These are phyloP conservation scores for Candida sp. DNA, from an alignment of 1,139 yeast genomes.

Conservation along the genomic window DNA sequence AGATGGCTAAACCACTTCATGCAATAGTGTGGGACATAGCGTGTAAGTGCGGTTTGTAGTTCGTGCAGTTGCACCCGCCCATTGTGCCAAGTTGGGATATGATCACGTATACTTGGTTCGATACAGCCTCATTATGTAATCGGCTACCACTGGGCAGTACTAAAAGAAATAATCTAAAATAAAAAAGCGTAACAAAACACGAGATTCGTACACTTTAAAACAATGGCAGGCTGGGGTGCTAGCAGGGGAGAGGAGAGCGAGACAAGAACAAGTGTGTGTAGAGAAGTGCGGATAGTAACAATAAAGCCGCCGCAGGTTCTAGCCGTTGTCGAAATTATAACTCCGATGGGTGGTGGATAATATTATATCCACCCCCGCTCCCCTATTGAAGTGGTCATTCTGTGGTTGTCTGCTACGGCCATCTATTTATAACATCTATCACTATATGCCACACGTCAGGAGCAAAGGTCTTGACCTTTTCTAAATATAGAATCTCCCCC, in stretches of 20 bases:
- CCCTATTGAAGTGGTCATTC: neutral
- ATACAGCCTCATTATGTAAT: too few species aligned
- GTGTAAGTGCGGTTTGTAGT: too few species aligned
- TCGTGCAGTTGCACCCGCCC: too few species aligned
- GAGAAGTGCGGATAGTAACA: too few species aligned
- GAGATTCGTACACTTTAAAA: neutral
- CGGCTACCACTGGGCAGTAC: too few species aligned
- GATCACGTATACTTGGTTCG: too few species aligned
- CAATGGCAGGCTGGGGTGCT: neutral
- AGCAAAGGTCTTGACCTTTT: conserved; percentile 81
- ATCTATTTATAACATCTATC: conserved; percentile 39
- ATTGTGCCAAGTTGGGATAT: too few species aligned
- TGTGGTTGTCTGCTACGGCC: neutral
- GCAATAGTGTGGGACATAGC: too few species aligned
- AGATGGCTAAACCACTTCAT: too few species aligned
- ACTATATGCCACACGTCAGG: conserved; percentile 88
- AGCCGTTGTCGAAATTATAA: too few species aligned
- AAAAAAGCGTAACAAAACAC: neutral
- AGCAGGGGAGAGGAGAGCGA: neutral
- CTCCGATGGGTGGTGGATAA: neutral
- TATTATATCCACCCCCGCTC: neutral
- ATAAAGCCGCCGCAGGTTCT: too few species aligned
- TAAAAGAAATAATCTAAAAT: too few species aligned
- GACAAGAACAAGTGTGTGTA: neutral
- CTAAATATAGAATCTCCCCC: conserved; percentile 35